Base-by-base conservation (phyloP, 352 stramenopile genomes). In the Plasmopara viticola region DNA sequence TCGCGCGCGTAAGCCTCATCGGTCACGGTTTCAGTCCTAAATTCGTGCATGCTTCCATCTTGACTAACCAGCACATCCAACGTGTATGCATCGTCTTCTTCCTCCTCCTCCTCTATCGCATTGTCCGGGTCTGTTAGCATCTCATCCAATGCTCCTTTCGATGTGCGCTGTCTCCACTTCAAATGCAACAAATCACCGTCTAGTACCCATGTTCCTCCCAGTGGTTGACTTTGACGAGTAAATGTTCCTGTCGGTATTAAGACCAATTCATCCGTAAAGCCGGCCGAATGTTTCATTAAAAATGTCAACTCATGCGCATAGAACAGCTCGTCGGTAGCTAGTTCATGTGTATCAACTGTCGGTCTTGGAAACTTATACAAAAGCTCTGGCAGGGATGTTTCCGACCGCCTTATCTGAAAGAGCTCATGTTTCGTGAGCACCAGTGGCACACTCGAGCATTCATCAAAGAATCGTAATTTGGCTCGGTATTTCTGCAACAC, bases 181-280 rank as follows among this genome's bases (percentile, higher is more conserved):
- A 94, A 56, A 60, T 92, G 83, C 42, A 94, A 52, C 40, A 92
- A 62, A 53, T 94, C 82, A 10, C 82, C 84, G 37, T 90, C 78
- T 1, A 94, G 51, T 44, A 80, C 61, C 84, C 84, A 94, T 25
- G 72, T 88, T 9, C 84, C 84, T 38, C 77, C 79, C 6, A 78
- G 50, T 6, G 78, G 73, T 38, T 87, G 79, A 37, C 55, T 85
- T 56, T 88, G 86, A 20, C 82, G 76, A 40, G 64, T 66, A 52
- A 94, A 94, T 3, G 53, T 68, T 0, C 82, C 78, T 7, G 48
- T 60, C 2, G 81, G 81, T 20, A 71, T 53, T 5, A 92, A 48
- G 15, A 88, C 70, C 13, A 94, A 43, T 48, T 94, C 84, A 48
- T 94, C 84, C 18, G 63, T 90, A 52, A 74, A 94, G 0, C 84